These are phyloP conservation scores for Yamadazyma aaseri DNA, from an alignment of 1,139 yeast genomes.

Conservation along the genomic window DNA sequence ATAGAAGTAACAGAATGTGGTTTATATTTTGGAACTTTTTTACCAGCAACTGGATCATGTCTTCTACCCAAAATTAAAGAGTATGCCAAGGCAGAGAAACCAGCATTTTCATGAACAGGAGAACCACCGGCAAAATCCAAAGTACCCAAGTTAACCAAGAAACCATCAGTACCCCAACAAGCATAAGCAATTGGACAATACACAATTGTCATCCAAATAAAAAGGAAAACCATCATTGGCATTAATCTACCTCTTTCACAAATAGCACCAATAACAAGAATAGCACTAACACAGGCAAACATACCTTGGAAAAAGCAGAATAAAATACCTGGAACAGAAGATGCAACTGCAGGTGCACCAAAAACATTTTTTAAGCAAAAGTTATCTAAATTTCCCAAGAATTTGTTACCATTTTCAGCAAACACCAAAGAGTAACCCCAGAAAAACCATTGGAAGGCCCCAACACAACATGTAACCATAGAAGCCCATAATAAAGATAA, in stretches of 20 bases:
- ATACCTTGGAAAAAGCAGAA: slow-evolving; percentile 92
- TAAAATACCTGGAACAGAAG: slow-evolving; percentile 78
- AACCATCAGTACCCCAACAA: slow-evolving; percentile 94
- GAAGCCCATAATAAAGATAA: slow-evolving; percentile 92
- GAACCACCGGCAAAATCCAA: slow-evolving; percentile 98
- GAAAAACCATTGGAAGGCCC: slow-evolving; percentile 93
- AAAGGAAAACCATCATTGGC: slow-evolving; percentile 93
- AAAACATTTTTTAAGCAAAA: slow-evolving; percentile 77
- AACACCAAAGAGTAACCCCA: slow-evolving; percentile 94
- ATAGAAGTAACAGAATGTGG: slow-evolving; percentile 89
- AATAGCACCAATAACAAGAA: slow-evolving; percentile 95
- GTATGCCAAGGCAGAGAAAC: slow-evolving; percentile 92
- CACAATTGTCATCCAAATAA: slow-evolving; percentile 93
- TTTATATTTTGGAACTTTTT: slow-evolving; percentile 78
- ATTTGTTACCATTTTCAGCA: slow-evolving; percentile 59
- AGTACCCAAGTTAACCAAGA: slow-evolving; percentile 80
- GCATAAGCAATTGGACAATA: slow-evolving; percentile 94
- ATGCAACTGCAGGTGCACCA: slow-evolving; percentile 73
- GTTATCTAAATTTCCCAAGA: slow-evolving; percentile 77
- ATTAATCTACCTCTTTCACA: slow-evolving; percentile 96
- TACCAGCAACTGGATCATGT: slow-evolving; percentile 71
- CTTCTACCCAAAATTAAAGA: slow-evolving; percentile 91
- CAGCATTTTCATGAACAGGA: slow-evolving; percentile 94
- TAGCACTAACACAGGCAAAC: slow-evolving; percentile 92
- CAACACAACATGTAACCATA: slow-evolving; percentile 77